Conservation (phyloP, 768 basidiomycete genomes). For the Trametes gibbosa region DNA sequence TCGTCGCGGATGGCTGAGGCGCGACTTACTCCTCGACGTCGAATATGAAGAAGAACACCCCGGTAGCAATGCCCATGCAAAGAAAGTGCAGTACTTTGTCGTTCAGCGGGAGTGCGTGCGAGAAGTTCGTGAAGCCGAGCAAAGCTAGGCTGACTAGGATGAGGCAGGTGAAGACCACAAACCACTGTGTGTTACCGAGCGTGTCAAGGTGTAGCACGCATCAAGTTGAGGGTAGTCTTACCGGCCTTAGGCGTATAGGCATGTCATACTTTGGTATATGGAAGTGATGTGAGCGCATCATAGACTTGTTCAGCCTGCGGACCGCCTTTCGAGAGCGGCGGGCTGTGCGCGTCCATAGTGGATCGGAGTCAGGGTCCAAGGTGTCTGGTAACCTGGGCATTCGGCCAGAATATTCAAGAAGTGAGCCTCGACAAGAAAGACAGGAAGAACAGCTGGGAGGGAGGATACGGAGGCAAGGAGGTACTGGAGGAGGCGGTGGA, state of each 20-base stretch:
- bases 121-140: slow-evolving; percentile 73
- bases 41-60: slow-evolving; percentile 82
- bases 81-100: slow-evolving; percentile 80
- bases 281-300: slow-evolving; percentile 72
- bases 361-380: slow-evolving; percentile 11
- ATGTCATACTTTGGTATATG: slow-evolving; percentile 64
- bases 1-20: background rate
- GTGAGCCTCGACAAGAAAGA: background rate
- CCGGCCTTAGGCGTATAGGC: slow-evolving; percentile 72
- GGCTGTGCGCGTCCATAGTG: slow-evolving; percentile 23
- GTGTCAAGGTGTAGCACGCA: background rate
- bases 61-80: slow-evolving; percentile 73
- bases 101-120: slow-evolving; percentile 63
- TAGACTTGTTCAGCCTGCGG: slow-evolving; percentile 47
- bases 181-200: slow-evolving; percentile 56
- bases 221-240: slow-evolving; percentile 28
- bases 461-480: background rate
- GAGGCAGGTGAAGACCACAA: slow-evolving; percentile 64
- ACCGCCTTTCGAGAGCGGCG: slow-evolving; percentile 35
- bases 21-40: slow-evolving; percentile 80
- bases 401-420: background rate
- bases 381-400: slow-evolving; percentile 19
- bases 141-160: slow-evolving; percentile 72
- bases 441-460: background rate
- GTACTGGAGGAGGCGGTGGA: too few relatives aligned